Conservation (phyloP, 208 protist species). For the Endotrypanum monterogeii region DNA sequence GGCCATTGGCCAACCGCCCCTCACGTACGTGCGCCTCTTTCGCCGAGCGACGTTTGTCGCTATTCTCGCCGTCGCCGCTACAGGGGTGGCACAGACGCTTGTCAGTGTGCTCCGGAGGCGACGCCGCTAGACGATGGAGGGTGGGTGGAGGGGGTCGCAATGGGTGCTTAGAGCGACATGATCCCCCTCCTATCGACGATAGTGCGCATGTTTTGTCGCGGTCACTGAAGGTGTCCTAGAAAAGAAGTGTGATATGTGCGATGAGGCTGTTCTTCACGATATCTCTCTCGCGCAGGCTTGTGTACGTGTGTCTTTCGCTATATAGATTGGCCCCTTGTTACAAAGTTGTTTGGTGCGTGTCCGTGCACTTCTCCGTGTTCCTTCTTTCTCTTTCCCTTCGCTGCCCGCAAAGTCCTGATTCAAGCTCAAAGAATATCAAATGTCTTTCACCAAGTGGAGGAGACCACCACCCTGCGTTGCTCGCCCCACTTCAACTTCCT, state of each 20-base stretch:
- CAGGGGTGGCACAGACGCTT: constrained; percentile 26
- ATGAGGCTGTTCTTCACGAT: background rate
- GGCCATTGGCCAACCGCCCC: constrained; percentile 60
- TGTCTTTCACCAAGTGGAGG: background rate
- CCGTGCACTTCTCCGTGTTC: background rate
- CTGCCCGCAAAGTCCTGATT: background rate
- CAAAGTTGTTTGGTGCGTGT: background rate
- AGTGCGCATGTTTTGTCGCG: background rate
- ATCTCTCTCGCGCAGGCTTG: background rate
- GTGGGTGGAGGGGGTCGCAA: background rate
- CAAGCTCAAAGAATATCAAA: too few species aligned
- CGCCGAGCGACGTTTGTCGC: constrained; percentile 65
- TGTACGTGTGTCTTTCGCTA: background rate
- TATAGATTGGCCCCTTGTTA: background rate
- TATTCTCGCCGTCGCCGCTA: constrained; percentile 35
- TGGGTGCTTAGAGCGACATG: too few species aligned
- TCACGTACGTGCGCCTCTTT: constrained; percentile 57
- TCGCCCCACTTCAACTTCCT: background rate
- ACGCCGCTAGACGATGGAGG: background rate
- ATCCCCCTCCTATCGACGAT: too few species aligned
- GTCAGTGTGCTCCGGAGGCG: constrained; percentile 18
- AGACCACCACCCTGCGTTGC: background rate
- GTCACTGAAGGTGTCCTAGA: background rate
- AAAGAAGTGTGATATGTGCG: too few species aligned
- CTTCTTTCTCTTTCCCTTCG: background rate